These are phyloP conservation scores for Myxozyma lipomycoides DNA, from an alignment of 805 yeast genomes.

Conservation along the genomic window DNA sequence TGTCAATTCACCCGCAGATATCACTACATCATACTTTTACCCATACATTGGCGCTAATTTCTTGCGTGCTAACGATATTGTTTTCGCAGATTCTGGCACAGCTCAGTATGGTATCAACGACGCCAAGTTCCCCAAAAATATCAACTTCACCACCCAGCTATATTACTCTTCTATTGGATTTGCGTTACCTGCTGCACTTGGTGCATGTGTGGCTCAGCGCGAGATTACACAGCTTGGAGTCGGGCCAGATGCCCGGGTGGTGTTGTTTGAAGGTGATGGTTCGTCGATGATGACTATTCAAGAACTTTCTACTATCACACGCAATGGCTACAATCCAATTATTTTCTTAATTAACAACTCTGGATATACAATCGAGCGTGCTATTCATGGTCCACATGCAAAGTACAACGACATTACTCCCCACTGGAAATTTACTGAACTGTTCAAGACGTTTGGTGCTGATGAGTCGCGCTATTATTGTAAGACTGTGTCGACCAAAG, in stretches of 20 bases:
- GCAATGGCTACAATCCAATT: conserved; percentile 59
- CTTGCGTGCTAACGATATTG: conserved; percentile 59
- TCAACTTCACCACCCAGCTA: conserved; percentile 52
- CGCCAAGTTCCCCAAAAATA: conserved; percentile 53
- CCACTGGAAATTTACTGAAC: conserved; percentile 73
- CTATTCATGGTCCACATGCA: conserved; percentile 72
- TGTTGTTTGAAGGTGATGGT: conserved; percentile 86
- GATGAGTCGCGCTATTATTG: conserved; percentile 29
- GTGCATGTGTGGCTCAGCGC: conserved; percentile 68
- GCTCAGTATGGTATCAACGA: conserved; percentile 75
- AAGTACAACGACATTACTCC: conserved; percentile 78
- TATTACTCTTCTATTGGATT: conserved; percentile 85
- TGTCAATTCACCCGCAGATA: conserved; percentile 25
- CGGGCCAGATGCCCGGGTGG: conserved; percentile 44
- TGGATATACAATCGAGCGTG: conserved; percentile 88
- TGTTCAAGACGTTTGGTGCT: conserved; percentile 63
- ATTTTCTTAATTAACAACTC: conserved; percentile 74
- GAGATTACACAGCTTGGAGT: conserved; percentile 45
- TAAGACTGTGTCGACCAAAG: conserved; percentile 25
- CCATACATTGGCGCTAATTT: conserved; percentile 38
- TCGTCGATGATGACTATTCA: conserved; percentile 89
- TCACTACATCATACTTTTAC: conserved; percentile 41
- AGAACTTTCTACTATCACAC: conserved; percentile 65
- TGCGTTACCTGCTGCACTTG: conserved; percentile 82
- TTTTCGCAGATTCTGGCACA: conserved; percentile 82